Evolutionary conservation across 257 asterid genomes (phyloP), one percentile per base, ranked within the genome.

Genomic region (Capsicum pubescens): DNA sequence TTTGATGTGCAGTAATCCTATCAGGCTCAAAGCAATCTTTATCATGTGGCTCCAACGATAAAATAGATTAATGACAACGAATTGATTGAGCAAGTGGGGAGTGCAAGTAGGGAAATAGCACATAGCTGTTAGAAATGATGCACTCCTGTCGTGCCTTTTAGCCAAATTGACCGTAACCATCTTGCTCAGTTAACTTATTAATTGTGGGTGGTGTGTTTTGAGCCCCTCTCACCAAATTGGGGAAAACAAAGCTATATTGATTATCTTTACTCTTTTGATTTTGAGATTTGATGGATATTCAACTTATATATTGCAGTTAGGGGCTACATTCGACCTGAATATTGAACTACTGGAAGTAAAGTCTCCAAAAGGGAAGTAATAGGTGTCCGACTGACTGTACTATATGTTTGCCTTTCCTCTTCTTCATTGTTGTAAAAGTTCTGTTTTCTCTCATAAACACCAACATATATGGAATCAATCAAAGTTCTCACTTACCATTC

Each of bases 291-390:
- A 9, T 35, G 80, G 85, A 55, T 80, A 79, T 83, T 13, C 74
- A 79, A 48, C 76, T 85, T 68, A 82, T 46, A 35, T 84, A 32
- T 69, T 91, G 94, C 97, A 95, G 99, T 93, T 98, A 35, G 97
- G 92, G 79, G 92, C 93, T 1, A 90, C 95, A 17, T 95, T 95
- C 60, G 94, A 94, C 66, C 87, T 95, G 82, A 94, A 95, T 87
- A 93, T 95, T 86, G 99, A 95, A 85, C 94, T 95, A 67, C 70
- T 95, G 92, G 87, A 92, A 93, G 96, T 93, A 83, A 86, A 39
- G 76, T 64, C 86, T 67, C 89, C 92, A 44, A 91, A 88, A 84
- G 77, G 84, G 83, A 91, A 91, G 88, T 89, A 86, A 91, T 82
- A 17, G 42, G 8, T 19, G n/a, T 70, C 5, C 5, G 15, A 26